Evolutionary conservation across 768 basidiomycete species (phyloP).

Genomic region (Amanita rimosa): DNA sequence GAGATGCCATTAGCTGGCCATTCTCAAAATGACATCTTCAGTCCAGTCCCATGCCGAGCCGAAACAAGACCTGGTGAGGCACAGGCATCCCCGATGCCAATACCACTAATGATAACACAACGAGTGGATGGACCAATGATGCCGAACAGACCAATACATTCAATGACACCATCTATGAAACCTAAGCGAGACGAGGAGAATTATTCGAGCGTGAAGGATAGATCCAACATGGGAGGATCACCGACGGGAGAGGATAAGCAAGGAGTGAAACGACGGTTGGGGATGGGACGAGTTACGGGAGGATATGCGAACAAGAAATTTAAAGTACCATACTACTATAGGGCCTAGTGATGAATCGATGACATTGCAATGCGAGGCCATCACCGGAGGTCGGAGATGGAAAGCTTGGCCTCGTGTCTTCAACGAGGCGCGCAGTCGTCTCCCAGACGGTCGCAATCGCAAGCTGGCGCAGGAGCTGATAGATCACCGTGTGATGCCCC

Average conservation of each 20-base stretch:
- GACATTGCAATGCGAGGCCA: too few species aligned
- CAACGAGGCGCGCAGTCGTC: slow-evolving; percentile 27
- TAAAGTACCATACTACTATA: slow-evolving; percentile 42
- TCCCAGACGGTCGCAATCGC: slow-evolving; percentile 6
- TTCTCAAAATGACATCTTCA: too few species aligned
- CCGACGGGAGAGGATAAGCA: slow-evolving; percentile 6
- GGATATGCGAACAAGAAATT: slow-evolving; percentile 65
- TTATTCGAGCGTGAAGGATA: not conserved
- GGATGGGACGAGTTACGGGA: slow-evolving; percentile 41
- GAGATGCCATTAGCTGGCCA: too few species aligned
- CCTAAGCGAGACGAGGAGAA: not conserved
- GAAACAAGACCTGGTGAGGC: not conserved
- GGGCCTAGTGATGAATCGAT: too few species aligned
- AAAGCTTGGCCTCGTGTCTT: slow-evolving; percentile 28
- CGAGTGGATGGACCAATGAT: not conserved
- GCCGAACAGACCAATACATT: not conserved
- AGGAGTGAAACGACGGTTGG: slow-evolving; percentile 44
- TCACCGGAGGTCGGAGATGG: not conserved
- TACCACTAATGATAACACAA: not conserved
- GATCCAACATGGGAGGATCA: not conserved
- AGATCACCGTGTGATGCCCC: slow-evolving; percentile 5
- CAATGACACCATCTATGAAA: not conserved
- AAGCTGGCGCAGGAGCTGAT: slow-evolving; percentile 1
- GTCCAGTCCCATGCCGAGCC: not conserved
- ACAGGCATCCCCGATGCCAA: not conserved